Percentiles rank a stretch among this genome's conserved stretches.
These are phyloP conservation scores for Ogataea allantospora DNA, from an alignment of 805 yeast genomes.

Conservation along the genomic window DNA sequence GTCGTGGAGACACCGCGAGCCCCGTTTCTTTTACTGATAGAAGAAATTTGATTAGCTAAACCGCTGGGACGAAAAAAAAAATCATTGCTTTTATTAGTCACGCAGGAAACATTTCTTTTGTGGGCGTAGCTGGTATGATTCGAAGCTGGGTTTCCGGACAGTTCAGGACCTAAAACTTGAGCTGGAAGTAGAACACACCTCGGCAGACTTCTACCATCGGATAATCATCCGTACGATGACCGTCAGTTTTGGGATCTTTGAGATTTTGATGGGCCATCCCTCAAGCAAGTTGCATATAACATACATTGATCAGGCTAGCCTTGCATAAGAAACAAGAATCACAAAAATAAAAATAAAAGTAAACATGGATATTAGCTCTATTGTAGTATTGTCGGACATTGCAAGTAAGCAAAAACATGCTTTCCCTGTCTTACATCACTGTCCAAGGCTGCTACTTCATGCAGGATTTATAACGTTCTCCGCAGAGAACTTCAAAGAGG, in stretches of 20 bases:
- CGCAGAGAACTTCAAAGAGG: too few relatives aligned
- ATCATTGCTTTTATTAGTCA: neutral
- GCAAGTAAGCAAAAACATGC: too few relatives aligned
- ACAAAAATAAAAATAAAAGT: neutral
- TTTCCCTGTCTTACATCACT: too few relatives aligned
- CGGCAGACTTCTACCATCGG: too few relatives aligned
- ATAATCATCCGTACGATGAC: too few relatives aligned
- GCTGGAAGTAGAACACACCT: too few relatives aligned
- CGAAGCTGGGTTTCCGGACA: neutral
- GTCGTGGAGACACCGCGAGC: constrained; percentile 4
- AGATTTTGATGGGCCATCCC: neutral
- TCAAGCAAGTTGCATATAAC: neutral
- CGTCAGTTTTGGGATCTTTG: too few relatives aligned
- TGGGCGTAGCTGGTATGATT: neutral
- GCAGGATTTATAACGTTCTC: too few relatives aligned
- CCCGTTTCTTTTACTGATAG: constrained; percentile 8
- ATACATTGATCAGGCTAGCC: neutral
- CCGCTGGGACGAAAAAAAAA: neutral
- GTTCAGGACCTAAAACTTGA: too few relatives aligned
- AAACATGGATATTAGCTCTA: neutral
- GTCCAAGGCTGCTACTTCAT: too few relatives aligned
- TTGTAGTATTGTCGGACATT: too few relatives aligned
- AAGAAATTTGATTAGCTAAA: constrained; percentile 5
- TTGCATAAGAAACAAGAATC: neutral
- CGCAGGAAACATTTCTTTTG: constrained; percentile 5